These are phyloP conservation scores for Phytophthora cactorum DNA, from an alignment of 352 stramenopile genomes.

Conservation along the genomic window DNA sequence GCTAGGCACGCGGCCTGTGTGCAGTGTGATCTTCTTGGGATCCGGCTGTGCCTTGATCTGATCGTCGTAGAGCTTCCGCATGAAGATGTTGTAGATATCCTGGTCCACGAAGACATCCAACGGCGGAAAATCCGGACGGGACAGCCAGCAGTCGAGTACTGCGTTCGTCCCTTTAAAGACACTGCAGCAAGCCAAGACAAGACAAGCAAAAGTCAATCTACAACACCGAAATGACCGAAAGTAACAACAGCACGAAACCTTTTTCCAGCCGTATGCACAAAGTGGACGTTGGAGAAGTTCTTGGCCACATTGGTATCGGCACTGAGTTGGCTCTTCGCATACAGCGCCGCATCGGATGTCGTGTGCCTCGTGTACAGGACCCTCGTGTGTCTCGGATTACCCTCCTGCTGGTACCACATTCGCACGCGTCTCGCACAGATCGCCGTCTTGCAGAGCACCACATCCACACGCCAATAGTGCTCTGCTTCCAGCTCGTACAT, in stretches of 20 bases:
- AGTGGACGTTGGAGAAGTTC: constrained; percentile 44
- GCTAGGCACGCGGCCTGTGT: constrained; percentile 39
- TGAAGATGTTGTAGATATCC: constrained; percentile 38
- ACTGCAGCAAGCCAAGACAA: constrained; percentile 21
- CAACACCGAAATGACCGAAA: not conserved
- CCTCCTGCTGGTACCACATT: constrained; percentile 60
- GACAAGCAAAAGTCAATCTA: constrained; percentile 9
- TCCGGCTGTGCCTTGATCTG: constrained; percentile 19
- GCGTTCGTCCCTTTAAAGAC: constrained; percentile 47
- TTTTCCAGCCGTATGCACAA: constrained; percentile 46
- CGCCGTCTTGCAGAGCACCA: constrained; percentile 63
- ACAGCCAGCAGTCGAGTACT: constrained; percentile 61
- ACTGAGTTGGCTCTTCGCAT: constrained; percentile 27
- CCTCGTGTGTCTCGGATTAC: constrained; percentile 46
- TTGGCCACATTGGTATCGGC: constrained; percentile 15
- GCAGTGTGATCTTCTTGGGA: constrained; percentile 38
- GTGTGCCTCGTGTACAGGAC: constrained; percentile 60
- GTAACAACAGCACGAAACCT: constrained; percentile 21
- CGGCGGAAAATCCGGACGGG: constrained; percentile 43
- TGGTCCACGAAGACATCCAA: constrained; percentile 53
- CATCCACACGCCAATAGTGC: constrained; percentile 52
- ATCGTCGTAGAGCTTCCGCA: constrained; percentile 36
- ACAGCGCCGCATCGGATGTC: constrained; percentile 44
- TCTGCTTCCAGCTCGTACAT: constrained; percentile 57
- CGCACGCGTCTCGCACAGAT: constrained; percentile 48